A percentile compares a stretch with the other conserved stretches of the same genome.
These are phyloP conservation scores for Salix koriyanagi DNA, from an alignment of 345 rosid species.

Conservation along the genomic window DNA sequence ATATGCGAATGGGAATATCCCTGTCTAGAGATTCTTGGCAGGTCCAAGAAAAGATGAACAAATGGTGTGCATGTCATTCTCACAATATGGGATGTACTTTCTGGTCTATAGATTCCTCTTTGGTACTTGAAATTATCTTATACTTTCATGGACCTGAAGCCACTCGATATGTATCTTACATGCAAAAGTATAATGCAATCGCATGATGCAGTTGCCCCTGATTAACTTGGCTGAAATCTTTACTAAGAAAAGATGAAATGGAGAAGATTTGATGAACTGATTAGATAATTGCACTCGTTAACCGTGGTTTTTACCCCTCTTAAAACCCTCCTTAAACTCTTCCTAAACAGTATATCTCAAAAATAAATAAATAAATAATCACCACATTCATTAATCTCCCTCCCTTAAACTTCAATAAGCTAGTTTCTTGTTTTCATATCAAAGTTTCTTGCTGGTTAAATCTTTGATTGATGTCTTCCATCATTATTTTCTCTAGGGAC, in stretches of 20 bases:
- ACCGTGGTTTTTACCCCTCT: neutral
- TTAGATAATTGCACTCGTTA: too few relatives aligned
- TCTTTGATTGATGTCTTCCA: neutral
- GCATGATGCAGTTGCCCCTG: neutral
- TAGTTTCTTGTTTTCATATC: too few relatives aligned
- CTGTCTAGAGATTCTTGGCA: constrained; percentile 15
- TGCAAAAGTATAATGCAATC: neutral
- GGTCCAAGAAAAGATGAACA: constrained; percentile 34
- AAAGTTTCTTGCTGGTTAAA: too few relatives aligned
- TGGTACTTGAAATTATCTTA: neutral
- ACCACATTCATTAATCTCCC: neutral
- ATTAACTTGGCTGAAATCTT: neutral
- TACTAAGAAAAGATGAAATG: neutral
- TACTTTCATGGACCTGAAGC: neutral
- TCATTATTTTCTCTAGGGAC: neutral
- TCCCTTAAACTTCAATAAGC: too few relatives aligned
- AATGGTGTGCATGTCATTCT: neutral
- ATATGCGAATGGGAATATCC: neutral
- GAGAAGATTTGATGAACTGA: neutral
- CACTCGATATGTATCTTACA: neutral
- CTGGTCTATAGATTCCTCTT: neutral
- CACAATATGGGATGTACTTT: neutral
- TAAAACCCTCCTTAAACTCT: too few relatives aligned
- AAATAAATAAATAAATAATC: constrained; percentile 1
- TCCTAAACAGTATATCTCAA: too few relatives aligned